phyloP scores from a whole-genome alignment of 2,329 filamentous ascomycete genomes.

The Macrophomina pseudophaseolina region DNA sequence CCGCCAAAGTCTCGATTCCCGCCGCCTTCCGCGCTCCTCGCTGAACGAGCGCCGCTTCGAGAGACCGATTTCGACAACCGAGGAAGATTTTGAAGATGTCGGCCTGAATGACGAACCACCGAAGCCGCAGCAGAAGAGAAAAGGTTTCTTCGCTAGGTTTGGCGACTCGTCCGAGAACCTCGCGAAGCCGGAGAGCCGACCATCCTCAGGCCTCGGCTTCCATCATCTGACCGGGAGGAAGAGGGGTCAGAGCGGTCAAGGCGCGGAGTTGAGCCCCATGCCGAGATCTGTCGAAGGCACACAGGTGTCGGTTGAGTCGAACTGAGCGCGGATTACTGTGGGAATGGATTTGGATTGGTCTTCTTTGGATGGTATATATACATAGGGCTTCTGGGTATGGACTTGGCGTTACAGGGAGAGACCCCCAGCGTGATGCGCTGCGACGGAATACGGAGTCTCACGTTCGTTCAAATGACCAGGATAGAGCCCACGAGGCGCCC shows the following conservation, averaged over 20 bases:
- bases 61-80: slow-evolving; percentile 66
- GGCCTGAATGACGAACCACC: slow-evolving; percentile 77
- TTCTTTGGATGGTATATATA: slow-evolving; percentile 22
- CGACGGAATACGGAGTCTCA: slow-evolving; percentile 22
- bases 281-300: slow-evolving; percentile 42
- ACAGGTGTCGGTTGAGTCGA: slow-evolving; percentile 25
- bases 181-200: slow-evolving; percentile 44
- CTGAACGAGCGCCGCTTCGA: slow-evolving; percentile 64
- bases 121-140: slow-evolving; percentile 65
- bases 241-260: slow-evolving; percentile 71
- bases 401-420: slow-evolving; percentile 24
- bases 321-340: not conserved
- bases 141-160: slow-evolving; percentile 80
- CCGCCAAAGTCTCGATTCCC: slow-evolving; percentile 81
- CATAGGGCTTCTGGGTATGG: slow-evolving; percentile 21
- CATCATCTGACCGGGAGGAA: slow-evolving; percentile 71
- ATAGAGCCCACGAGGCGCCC: slow-evolving; percentile 2
- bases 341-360: not conserved
- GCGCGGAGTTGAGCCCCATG: slow-evolving; percentile 73
- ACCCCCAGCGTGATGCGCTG: slow-evolving; percentile 11
- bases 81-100: slow-evolving; percentile 89
- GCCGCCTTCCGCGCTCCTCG: slow-evolving; percentile 66
- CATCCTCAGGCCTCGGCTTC: slow-evolving; percentile 60
- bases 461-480: slow-evolving; percentile 22
- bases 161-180: slow-evolving; percentile 58